Base-by-base conservation (phyloP, 73 alveolate genomes). In the Symbiodinium natans region DNA sequence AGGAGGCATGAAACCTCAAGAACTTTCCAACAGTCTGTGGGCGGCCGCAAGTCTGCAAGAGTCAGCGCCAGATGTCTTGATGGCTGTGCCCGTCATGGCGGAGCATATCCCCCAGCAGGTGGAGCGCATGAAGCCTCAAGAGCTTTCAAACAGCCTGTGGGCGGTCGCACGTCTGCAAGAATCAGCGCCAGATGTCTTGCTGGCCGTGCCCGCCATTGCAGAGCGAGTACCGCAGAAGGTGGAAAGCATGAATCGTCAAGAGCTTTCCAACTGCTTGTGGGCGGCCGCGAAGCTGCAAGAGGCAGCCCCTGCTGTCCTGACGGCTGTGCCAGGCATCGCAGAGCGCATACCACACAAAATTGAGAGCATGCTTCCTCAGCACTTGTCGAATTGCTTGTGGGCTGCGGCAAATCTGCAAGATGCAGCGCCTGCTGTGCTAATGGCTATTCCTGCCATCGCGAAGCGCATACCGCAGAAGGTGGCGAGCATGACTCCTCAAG, bases 321-420 rank as follows among this genome's bases (percentile, higher is more conserved):
- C 31, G 15, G 77, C 34, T 15, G 34, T 63, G 34, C 77, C 77
- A 63, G 31, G 34, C 77, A 23, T 63, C 31, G 77, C 17, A 1
- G 9, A 63, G 34, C 77, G 2, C 39, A 63, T 7, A 25, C 77
- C 77, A 2, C 34, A 21, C 36, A 63, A 63, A 13, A 34, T 25
- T 3, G 1, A 63, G 2, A 13, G 15, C 77, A 63, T 63, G 77
- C 17, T 8, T 7, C 77, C 77, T 19, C 77, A 63, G 34, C 34
- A 21, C 34, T 63, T 86, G 80, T 86, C 93, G 38, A 86, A 86
- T 82, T 34, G 52, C 56, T 31, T 86, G 52, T 86, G 56, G 82
- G 93, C 93, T 3, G 52, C 52, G 38, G 93, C 93, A 15, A n/a
- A 33, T 34, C 82, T 86, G n/a, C 93, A 86, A 29, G 80, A 86